Percentiles rank a stretch among this genome's conserved stretches.
phyloP scores from a whole-genome alignment of 2,329 filamentous ascomycete species.

The Colletotrichum sp. region DNA sequence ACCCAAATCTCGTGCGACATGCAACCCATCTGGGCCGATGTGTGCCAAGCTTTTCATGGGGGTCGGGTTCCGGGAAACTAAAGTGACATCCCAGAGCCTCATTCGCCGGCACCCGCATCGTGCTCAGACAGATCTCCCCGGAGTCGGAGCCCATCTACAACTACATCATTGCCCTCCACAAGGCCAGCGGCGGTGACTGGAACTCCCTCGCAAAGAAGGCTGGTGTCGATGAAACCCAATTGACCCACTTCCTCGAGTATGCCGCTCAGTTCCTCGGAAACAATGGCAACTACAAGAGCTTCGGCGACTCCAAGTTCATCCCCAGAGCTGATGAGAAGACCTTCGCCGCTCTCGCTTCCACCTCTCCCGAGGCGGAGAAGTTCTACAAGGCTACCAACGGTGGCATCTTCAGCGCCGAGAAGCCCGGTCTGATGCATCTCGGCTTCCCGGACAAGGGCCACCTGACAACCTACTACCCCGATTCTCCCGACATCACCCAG shows the following conservation, averaged over 20 bases:
- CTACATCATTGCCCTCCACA: slow-evolving; percentile 77
- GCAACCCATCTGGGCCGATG: neutral
- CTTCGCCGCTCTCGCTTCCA: slow-evolving; percentile 68
- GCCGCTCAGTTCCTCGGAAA: slow-evolving; percentile 81
- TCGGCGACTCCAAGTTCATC: slow-evolving; percentile 85
- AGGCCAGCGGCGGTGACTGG: slow-evolving; percentile 73
- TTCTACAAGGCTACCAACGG: slow-evolving; percentile 73
- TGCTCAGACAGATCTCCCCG: slow-evolving; percentile 81
- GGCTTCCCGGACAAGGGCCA: slow-evolving; percentile 78
- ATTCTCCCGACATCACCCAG: slow-evolving; percentile 76
- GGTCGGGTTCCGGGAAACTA: neutral
- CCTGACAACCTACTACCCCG: slow-evolving; percentile 83
- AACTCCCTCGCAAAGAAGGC: slow-evolving; percentile 67
- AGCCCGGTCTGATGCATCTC: slow-evolving; percentile 72
- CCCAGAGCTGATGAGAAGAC: slow-evolving; percentile 70
- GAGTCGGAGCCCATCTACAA: slow-evolving; percentile 84
- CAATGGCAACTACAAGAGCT: slow-evolving; percentile 85
- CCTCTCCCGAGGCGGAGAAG: slow-evolving; percentile 63
- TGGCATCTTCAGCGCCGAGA: slow-evolving; percentile 72
- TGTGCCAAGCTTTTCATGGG: slow-evolving; percentile 6
- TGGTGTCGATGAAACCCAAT: slow-evolving; percentile 65
- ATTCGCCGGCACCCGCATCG: slow-evolving; percentile 77
- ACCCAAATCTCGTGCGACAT: neutral
- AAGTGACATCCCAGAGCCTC: slow-evolving; percentile 61
- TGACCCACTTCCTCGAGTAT: slow-evolving; percentile 77